Evolutionary conservation across 768 basidiomycete species (phyloP), one percentile per base, ranked within the genome.

Genomic region (Peribolospora baueri): DNA sequence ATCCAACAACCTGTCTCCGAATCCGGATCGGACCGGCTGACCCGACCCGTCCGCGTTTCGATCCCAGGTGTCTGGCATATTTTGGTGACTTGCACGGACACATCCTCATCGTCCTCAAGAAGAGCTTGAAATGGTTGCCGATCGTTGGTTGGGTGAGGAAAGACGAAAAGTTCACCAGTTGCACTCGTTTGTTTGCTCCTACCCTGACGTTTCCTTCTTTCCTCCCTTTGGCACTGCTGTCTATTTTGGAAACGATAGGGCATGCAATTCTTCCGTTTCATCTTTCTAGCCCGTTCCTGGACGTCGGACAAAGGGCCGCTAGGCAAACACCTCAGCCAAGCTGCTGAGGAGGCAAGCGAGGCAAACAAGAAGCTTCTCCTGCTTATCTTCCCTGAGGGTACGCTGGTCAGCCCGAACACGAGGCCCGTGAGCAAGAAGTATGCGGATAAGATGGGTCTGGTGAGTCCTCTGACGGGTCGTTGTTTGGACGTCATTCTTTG

Each of bases 221-320:
- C 2, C 14, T 3, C 53, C 58, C 37, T 49, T 36, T 50, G 42
- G n/a, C 13, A 39, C 42, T 49, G 5, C 3, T 45, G 14, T 40
- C 43, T 9, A 6, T 45, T 36, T 11, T 25, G 25, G 25, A 25
- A 25, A 51, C n/a, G 14, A 10, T 50, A 85, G 84, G 82, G 76
- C 55, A 95, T 93, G 86, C 86, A 83, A 75, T 80, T 87, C 70
- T 93, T 78, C 68, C 73, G 79, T 56, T 97, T 97, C 68, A 86
- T 95, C 57, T 95, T 95, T 67, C 75, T 95, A 36, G 78, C 81
- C 13, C 79, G 88, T 42, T 85, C 82, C 25, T 91, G 87, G 90
- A 80, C 81, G 2, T 77, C 83, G 14, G 90, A 95, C 65, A 73
- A 77, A 57, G 63, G 74, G 7, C 75, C 79, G 58, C 72, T 93